Conservation (phyloP, 192 early-diverging fungal species). For the Diversispora epigaea region DNA sequence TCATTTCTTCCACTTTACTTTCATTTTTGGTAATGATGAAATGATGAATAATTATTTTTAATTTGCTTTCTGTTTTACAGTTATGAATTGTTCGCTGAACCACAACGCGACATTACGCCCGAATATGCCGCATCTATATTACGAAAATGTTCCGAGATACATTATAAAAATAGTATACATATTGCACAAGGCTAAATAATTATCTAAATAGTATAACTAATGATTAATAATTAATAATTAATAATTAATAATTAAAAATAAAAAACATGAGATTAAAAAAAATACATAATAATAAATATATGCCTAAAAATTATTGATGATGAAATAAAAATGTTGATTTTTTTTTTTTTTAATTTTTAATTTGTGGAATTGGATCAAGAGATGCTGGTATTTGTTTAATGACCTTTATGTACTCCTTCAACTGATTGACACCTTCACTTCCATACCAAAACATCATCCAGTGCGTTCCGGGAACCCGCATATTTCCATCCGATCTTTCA, state of each 20-base stretch:
- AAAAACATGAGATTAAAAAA: too few relatives aligned
- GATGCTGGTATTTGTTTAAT: constrained; percentile 13
- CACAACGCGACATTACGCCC: constrained; percentile 92
- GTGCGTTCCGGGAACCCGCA: constrained; percentile 57
- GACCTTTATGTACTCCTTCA: neutral
- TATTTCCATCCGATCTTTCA: constrained; percentile 83
- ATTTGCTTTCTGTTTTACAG: constrained; percentile 37
- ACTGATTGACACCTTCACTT: constrained; percentile 35
- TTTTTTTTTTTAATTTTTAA: too few relatives aligned
- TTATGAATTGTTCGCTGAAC: constrained; percentile 92
- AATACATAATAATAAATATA: too few relatives aligned
- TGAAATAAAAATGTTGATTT: too few relatives aligned
- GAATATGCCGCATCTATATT: constrained; percentile 86
- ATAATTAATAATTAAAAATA: too few relatives aligned
- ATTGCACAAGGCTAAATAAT: too few relatives aligned
- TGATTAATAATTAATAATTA: too few relatives aligned
- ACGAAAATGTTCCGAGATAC: constrained; percentile 56
- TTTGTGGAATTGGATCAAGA: neutral
- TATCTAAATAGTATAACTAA: too few relatives aligned
- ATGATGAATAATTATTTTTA: neutral
- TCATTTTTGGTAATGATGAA: neutral
- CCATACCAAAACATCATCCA: constrained; percentile 95
- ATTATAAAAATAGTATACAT: constrained; percentile 46
- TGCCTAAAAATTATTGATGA: too few relatives aligned
- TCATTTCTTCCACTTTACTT: neutral